Evolutionary conservation across 371 early-diverging fungal genomes (phyloP).

Genomic region (Mucor circinelloides): DNA sequence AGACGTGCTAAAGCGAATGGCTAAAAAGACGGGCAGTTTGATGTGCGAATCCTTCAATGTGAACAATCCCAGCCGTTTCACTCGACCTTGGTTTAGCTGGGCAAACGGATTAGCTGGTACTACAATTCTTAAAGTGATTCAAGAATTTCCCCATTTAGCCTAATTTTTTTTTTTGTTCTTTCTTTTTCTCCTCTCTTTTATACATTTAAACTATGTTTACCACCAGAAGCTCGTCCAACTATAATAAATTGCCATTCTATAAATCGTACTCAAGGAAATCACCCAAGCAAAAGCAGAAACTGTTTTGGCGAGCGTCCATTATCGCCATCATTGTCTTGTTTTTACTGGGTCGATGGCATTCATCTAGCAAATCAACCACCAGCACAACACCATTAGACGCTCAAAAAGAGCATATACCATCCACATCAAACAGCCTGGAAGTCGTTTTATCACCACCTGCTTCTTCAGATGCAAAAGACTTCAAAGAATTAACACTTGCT

Average conservation of each 20-base stretch:
- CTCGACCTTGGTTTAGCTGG: constrained; percentile 61
- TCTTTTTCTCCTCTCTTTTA: not conserved
- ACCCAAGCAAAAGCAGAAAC: constrained; percentile 12
- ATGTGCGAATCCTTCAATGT: constrained; percentile 56
- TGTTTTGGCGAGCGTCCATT: not conserved
- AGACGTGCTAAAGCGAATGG: constrained; percentile 37
- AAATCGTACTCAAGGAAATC: constrained; percentile 5
- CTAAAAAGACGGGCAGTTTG: constrained; percentile 33
- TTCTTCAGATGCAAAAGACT: not conserved
- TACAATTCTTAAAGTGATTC: constrained; percentile 38
- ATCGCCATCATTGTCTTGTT: not conserved
- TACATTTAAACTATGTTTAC: constrained; percentile 1
- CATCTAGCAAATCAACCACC: not conserved
- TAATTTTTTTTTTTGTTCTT: constrained; percentile 1
- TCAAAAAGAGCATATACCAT: not conserved
- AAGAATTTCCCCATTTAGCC: constrained; percentile 27
- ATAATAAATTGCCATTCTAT: constrained; percentile 13
- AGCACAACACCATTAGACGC: not conserved
- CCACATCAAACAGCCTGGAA: constrained; percentile 2
- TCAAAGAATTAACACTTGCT: constrained; percentile 31
- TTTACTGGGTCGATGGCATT: not conserved
- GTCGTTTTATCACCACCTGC: constrained; percentile 15
- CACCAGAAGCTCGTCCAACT: not conserved
- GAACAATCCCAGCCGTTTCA: constrained; percentile 38
- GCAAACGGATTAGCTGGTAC: constrained; percentile 56